phyloP scores from a whole-genome alignment of 306 rosid genomes.

The Purshia tridentata region DNA sequence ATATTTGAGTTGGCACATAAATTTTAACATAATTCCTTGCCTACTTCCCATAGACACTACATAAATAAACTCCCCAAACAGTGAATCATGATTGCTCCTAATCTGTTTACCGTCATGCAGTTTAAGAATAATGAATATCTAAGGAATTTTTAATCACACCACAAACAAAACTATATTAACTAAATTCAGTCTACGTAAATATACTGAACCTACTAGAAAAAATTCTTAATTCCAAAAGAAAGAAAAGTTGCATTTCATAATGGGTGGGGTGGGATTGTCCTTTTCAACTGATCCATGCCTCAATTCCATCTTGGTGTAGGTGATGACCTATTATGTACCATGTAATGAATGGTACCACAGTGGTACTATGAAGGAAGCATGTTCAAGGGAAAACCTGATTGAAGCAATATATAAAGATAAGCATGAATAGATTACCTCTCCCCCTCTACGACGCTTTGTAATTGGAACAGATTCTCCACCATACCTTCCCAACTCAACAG shows the following conservation, averaged over 20 bases:
- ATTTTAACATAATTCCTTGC: no score
- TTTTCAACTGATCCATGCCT: neutral
- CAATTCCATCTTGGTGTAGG: neutral
- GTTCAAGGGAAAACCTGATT: conserved; percentile 22
- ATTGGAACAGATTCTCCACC: conserved; percentile 49
- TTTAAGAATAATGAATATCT: neutral
- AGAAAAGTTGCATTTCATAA: neutral
- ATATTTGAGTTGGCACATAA: no score
- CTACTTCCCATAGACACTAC: neutral
- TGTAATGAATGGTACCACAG: neutral
- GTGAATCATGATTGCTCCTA: neutral
- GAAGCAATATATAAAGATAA: conserved; percentile 24
- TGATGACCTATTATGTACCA: neutral
- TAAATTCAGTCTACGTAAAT: neutral
- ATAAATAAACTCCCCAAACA: neutral
- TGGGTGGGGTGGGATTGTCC: neutral
- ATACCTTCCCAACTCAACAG: conserved; percentile 61
- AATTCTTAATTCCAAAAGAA: neutral
- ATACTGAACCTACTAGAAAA: neutral
- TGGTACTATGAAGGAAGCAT: neutral
- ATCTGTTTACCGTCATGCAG: neutral
- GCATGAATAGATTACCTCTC: conserved; percentile 67
- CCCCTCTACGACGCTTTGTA: conserved; percentile 92
- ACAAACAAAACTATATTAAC: neutral
- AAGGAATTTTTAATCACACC: no score